A percentile compares a stretch with the other conserved stretches of the same genome.
phyloP scores from a whole-genome alignment of 768 basidiomycete species.

The Trametes sanguinea region DNA sequence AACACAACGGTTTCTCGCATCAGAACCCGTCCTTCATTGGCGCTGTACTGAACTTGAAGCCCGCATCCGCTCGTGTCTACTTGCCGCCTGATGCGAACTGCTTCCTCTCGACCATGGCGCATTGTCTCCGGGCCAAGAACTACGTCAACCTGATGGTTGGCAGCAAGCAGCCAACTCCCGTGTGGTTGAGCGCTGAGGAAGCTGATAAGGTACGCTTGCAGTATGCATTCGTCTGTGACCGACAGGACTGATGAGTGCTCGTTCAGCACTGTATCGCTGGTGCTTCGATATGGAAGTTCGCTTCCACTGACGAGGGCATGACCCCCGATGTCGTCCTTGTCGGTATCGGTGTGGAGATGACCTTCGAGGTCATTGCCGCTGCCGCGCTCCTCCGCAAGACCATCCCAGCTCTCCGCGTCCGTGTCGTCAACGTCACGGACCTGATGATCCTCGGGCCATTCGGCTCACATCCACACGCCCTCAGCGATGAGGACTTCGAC shows the following conservation, averaged over 20 bases:
- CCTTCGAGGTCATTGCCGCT: slow-evolving; percentile 87
- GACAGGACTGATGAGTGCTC: not conserved
- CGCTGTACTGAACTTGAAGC: slow-evolving; percentile 79
- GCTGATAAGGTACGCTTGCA: slow-evolving; percentile 55
- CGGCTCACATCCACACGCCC: slow-evolving; percentile 78
- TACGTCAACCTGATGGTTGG: slow-evolving; percentile 90
- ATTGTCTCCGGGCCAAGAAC: slow-evolving; percentile 82
- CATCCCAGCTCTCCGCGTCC: slow-evolving; percentile 72
- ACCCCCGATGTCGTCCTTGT: slow-evolving; percentile 81
- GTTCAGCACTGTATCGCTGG: slow-evolving; percentile 81
- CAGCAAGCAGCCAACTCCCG: slow-evolving; percentile 79
- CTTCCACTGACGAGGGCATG: slow-evolving; percentile 70
- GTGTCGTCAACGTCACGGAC: slow-evolving; percentile 89
- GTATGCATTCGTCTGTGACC: not conserved
- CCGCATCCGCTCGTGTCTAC: slow-evolving; percentile 71
- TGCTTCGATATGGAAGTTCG: slow-evolving; percentile 84
- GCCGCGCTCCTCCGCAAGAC: slow-evolving; percentile 74
- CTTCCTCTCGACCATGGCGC: slow-evolving; percentile 79
- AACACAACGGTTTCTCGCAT: slow-evolving; percentile 90
- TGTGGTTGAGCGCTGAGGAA: slow-evolving; percentile 78
- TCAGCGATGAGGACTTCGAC: slow-evolving; percentile 61
- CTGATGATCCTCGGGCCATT: slow-evolving; percentile 74
- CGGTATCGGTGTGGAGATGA: slow-evolving; percentile 86
- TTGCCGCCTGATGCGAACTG: slow-evolving; percentile 91
- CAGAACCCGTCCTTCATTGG: slow-evolving; percentile 88